These are phyloP conservation scores for Kwoniella mangroviensis DNA, from an alignment of 768 basidiomycete genomes.

Conservation along the genomic window DNA sequence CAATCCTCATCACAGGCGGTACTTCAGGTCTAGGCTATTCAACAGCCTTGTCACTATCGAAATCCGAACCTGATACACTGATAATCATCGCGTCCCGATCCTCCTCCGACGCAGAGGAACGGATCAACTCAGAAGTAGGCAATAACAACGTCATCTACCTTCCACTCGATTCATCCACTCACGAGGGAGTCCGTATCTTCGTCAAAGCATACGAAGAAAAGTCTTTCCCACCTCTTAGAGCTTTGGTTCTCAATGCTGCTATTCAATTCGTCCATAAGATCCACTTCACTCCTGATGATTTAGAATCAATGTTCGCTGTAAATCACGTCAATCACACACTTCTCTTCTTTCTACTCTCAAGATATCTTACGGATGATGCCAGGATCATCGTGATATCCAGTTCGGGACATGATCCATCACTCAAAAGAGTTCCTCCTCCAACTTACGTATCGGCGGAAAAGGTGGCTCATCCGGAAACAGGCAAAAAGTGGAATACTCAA, in stretches of 20 bases:
- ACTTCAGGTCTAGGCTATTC: conserved; percentile 18
- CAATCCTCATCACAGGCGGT: conserved; percentile 25
- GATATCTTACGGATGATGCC: conserved; percentile 6
- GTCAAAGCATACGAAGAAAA: conserved; percentile 7
- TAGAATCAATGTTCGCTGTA: conserved; percentile 26
- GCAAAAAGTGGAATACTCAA: conserved; percentile 1
- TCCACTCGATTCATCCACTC: conserved; percentile 16
- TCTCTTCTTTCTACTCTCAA: conserved; percentile 31
- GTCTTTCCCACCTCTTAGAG: conserved; percentile 17
- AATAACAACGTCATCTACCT: conserved; percentile 21
- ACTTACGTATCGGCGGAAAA: conserved; percentile 10
- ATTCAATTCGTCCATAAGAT: conserved; percentile 7
- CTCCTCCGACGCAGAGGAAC: neutral
- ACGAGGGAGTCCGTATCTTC: conserved; percentile 14
- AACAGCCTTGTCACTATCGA: conserved; percentile 14
- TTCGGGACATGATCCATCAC: conserved; percentile 21
- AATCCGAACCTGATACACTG: conserved; percentile 4
- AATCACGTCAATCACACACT: conserved; percentile 24
- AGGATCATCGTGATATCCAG: conserved; percentile 13
- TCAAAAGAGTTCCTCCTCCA: neutral
- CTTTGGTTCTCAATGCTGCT: conserved; percentile 26
- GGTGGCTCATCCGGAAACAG: conserved; percentile 8
- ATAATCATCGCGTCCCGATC: conserved; percentile 13
- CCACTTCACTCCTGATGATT: conserved; percentile 11
- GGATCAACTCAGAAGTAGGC: neutral